phyloP scores from a whole-genome alignment of 2,329 filamentous ascomycete species.

The Ophiostoma piceae region DNA sequence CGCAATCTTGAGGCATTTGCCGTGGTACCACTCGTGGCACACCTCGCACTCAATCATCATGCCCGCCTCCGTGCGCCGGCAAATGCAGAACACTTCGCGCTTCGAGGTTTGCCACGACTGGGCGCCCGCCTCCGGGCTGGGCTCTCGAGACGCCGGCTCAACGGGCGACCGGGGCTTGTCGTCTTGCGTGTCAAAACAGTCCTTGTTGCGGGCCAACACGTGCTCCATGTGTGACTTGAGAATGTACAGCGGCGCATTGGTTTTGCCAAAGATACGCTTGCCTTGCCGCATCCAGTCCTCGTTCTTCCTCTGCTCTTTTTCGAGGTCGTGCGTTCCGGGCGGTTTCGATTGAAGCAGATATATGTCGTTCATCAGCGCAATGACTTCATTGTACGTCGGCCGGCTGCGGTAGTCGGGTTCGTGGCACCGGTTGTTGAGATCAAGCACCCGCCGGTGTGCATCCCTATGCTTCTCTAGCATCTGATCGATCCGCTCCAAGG shows the following conservation, averaged over 20 bases:
- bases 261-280: constrained; percentile 96
- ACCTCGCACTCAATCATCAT: constrained; percentile 99
- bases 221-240: constrained; percentile 91
- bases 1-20: constrained; percentile 96
- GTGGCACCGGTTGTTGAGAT: constrained; percentile 72
- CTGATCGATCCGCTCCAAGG: constrained; percentile 75
- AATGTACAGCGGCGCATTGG: constrained; percentile 94
- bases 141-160: constrained; percentile 84
- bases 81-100: constrained; percentile 92
- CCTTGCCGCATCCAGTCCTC: constrained; percentile 99
- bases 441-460: constrained; percentile 80
- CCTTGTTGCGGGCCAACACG: constrained; percentile 80
- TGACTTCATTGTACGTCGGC: constrained; percentile 84
- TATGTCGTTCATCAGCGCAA: constrained; percentile 79
- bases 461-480: constrained; percentile 95
- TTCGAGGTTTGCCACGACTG: constrained; percentile 58
- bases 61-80: constrained; percentile 83
- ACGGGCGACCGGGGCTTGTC: constrained; percentile 87
- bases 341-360: constrained; percentile 91
- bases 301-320: constrained; percentile 88
- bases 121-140: constrained; percentile 50
- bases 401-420: constrained; percentile 70
- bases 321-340: constrained; percentile 81
- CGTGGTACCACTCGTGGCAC: constrained; percentile 99
- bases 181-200: constrained; percentile 79